Evolutionary conservation across 2,329 filamentous ascomycete genomes (phyloP), one percentile per base, ranked within the genome.

Genomic region (Hypoxylon rubiginosum): DNA sequence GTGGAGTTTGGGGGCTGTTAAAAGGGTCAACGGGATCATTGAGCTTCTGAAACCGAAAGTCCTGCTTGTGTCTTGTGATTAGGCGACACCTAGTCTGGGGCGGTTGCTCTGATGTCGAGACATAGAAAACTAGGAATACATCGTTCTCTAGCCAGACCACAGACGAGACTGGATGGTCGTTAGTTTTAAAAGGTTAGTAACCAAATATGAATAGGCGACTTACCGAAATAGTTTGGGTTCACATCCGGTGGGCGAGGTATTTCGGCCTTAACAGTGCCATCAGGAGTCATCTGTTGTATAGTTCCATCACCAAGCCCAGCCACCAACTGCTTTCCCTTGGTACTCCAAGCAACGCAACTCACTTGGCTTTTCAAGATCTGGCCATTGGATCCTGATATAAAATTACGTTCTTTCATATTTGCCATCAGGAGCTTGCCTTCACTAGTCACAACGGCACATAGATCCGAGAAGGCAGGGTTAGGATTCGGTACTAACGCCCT

Each of bases 81-180:
- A 97, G 83, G 76, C 97, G 91, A 74, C 94, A 97, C n/a, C 86
- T 84, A 0, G 92, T 93, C 26, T 86, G 80, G 5, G 89, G 87
- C 8, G 84, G 82, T 26, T 84, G 83, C 41, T 86, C 85, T 59
- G 85, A 84, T 66, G 85, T 86, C 30, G 85, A 82, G n/a, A 92
- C 93, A 78, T 97, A 91, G 21, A 96, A 87, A 59, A 91, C 85
- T 48, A 98, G 84, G 76, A 97, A 97, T 1, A 95, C 82, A 72
- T 97, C 82, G 72, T 96, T 97, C 74, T 96, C 92, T 19, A 98
- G 85, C 96, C 97, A 99, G 39, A 86, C 86, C 43, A 99, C 85
- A 15, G 91, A 91, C 3, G 93, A 92, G 2, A 97, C 92, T 91
- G 72, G 53, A 30, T 21, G 36, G 61, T 21, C 17, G 67, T 81